These are phyloP conservation scores for Candida caryicola DNA, from an alignment of 805 yeast species.

Conservation along the genomic window DNA sequence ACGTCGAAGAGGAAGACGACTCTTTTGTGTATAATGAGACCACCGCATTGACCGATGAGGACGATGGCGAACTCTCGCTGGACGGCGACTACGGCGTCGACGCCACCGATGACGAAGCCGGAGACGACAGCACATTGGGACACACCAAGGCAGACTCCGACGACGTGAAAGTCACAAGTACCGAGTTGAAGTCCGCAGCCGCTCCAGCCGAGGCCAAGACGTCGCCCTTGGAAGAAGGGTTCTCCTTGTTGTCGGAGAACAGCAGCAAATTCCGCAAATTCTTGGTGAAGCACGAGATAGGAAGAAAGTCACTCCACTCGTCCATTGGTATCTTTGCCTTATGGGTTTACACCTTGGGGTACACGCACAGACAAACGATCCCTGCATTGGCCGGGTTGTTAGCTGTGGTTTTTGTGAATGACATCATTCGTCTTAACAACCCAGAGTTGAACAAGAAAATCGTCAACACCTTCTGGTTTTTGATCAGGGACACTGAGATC, in stretches of 20 bases:
- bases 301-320: slow-evolving; percentile 84
- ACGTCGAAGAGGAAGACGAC: slow-evolving; percentile 39
- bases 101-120: slow-evolving; percentile 5
- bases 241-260: background rate
- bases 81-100: slow-evolving; percentile 14
- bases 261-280: slow-evolving; percentile 26
- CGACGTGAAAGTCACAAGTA: background rate
- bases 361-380: slow-evolving; percentile 54
- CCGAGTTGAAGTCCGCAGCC: background rate
- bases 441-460: slow-evolving; percentile 64
- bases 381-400: slow-evolving; percentile 58
- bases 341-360: slow-evolving; percentile 64
- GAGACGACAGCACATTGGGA: background rate
- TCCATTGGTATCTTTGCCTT: slow-evolving; percentile 84
- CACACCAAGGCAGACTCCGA: background rate
- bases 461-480: slow-evolving; percentile 66
- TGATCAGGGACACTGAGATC: slow-evolving; percentile 84
- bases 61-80: slow-evolving; percentile 14
- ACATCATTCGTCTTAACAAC: slow-evolving; percentile 61
- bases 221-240: background rate
- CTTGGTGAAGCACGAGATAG: slow-evolving; percentile 78
- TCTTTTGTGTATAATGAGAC: slow-evolving; percentile 31
- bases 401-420: slow-evolving; percentile 55
- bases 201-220: background rate
- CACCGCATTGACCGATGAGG: slow-evolving; percentile 15